Evolutionary conservation across 2,329 filamentous ascomycete genomes (phyloP), one percentile per base, ranked within the genome.

Genomic region (Pestalotiopsis fici): DNA sequence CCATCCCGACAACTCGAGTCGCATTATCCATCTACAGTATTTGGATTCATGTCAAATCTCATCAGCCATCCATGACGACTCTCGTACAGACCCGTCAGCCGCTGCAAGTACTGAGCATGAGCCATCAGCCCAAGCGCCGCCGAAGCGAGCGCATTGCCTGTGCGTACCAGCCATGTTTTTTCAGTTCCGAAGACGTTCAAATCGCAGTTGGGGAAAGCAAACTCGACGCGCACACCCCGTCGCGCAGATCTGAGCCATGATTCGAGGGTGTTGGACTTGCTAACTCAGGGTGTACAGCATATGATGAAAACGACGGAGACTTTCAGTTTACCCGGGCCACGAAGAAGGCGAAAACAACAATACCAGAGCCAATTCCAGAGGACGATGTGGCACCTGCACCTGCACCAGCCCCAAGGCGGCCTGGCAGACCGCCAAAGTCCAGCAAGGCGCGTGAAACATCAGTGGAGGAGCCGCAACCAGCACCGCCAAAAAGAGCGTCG

Each of bases 231-330:
- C 43, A 50, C 21, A 7, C 7, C 9, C 43, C 18, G 21, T 50
- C 11, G 43, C 43, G 43, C 3, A 50, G 43, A n/a, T 15, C 15
- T n/a, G 18, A 21, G 43, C 43, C 18, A 23, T 18, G 18, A n/a
- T 50, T 21, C 18, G 43, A 50, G 18, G 15, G 18, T n/a, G n/a
- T 5, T 18, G 43, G 43, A 50, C 18, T 50, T 57, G 28, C 57
- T 60, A 31, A 60, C 57, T 21, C 11, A 21, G n/a, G 28, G 18
- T 11, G 12, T 64, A 64, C 69, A 82, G 82, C 81, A 69, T 91
- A 91, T 73, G 91, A 93, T 73, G 92, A 95, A 78, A 87, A 92
- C 74, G 90, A 93, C 81, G 92, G 92, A 73, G 93, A 93, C 70
- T 95, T 95, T 73, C 84, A 89, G 67, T 95, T 94, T 77, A 89